Percentiles rank a stretch among this genome's conserved stretches.
Evolutionary conservation across 192 early-diverging fungal genomes (phyloP).

Genomic region (Mortierella antarctica): DNA sequence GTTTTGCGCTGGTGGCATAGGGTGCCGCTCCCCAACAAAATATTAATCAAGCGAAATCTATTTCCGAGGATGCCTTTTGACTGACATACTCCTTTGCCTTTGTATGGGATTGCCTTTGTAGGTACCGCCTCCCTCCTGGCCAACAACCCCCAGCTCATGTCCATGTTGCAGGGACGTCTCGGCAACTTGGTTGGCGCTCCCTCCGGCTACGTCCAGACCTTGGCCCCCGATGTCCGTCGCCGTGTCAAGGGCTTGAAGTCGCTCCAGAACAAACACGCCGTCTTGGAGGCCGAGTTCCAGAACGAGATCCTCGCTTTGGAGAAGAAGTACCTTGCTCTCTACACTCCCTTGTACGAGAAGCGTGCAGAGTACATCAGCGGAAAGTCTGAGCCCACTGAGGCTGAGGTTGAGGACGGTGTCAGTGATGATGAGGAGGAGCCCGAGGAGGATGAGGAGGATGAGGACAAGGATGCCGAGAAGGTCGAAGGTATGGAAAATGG

Average conservation of each 20-base stretch:
- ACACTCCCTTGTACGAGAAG: constrained; percentile 90
- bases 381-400: constrained; percentile 87
- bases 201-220: constrained; percentile 76
- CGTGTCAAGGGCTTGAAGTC: constrained; percentile 87
- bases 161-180: constrained; percentile 82
- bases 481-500: constrained; percentile 15
- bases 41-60: background rate
- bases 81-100: background rate
- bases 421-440: constrained; percentile 70
- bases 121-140: constrained; percentile 15
- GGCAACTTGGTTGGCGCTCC: constrained; percentile 81
- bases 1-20: no score
- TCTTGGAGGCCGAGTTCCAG: constrained; percentile 88
- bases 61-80: background rate
- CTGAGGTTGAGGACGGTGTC: constrained; percentile 73
- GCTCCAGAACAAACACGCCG: constrained; percentile 87
- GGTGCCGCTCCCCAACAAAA: no score
- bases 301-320: constrained; percentile 93
- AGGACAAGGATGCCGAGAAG: constrained; percentile 48
- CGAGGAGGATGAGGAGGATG: constrained; percentile 62
- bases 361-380: constrained; percentile 84
- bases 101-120: background rate
- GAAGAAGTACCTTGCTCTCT: constrained; percentile 91
- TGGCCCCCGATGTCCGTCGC: constrained; percentile 83
- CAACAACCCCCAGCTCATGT: constrained; percentile 71